phyloP scores from a whole-genome alignment of 257 asterid genomes.

The Przewalskia tangutica region DNA sequence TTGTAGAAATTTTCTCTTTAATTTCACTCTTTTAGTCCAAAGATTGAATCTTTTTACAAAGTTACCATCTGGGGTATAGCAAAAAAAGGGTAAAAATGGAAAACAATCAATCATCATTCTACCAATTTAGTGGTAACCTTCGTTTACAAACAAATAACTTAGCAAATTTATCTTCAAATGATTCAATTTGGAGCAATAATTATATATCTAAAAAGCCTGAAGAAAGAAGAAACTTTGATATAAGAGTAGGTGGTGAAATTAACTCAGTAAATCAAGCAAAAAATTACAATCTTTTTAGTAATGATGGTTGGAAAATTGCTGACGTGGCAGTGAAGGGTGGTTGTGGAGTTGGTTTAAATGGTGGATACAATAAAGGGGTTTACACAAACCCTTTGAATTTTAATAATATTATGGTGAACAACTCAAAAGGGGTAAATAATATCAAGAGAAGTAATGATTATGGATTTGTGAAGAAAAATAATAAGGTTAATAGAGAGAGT shows the following conservation, averaged over 20 bases:
- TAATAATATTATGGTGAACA: background rate
- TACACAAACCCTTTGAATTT: slow-evolving; percentile 45
- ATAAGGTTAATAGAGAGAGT: slow-evolving; percentile 22
- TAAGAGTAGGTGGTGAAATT: slow-evolving; percentile 47
- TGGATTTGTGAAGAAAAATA: slow-evolving; percentile 43
- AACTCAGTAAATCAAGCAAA: slow-evolving; percentile 2
- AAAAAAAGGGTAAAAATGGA: slow-evolving; percentile 11
- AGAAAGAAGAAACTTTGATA: slow-evolving; percentile 75
- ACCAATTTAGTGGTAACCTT: slow-evolving; percentile 90
- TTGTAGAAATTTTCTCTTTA: background rate
- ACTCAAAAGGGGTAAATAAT: slow-evolving; percentile 20
- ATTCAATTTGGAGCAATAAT: slow-evolving; percentile 82
- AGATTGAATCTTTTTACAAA: background rate
- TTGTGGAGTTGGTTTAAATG: slow-evolving; percentile 50
- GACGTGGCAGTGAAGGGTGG: slow-evolving; percentile 25
- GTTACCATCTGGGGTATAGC: background rate
- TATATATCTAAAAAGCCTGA: slow-evolving; percentile 47
- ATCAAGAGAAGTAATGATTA: slow-evolving; percentile 31
- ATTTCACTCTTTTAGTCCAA: background rate
- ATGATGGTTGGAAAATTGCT: slow-evolving; percentile 46
- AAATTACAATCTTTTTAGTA: slow-evolving; percentile 18
- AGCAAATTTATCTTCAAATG: slow-evolving; percentile 63
- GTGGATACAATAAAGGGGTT: slow-evolving; percentile 82
- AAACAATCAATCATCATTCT: slow-evolving; percentile 56
- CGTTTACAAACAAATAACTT: slow-evolving; percentile 53